Conservation (phyloP, 1,284 basidiomycete genomes). For the Microbotryum lychnidis-dioicae region DNA sequence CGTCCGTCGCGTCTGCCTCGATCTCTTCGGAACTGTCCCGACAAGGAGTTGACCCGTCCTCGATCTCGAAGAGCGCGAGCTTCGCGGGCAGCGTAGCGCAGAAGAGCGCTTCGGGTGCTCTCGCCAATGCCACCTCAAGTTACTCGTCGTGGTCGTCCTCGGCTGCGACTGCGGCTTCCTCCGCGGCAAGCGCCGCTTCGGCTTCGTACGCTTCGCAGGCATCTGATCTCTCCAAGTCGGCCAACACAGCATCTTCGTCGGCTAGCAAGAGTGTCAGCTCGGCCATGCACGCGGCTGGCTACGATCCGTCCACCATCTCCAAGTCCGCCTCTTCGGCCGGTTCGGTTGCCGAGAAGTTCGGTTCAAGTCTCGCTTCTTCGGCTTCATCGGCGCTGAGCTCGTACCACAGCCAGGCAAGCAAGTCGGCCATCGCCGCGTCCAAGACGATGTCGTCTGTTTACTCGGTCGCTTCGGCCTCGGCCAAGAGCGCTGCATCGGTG, state of each 20-base stretch:
- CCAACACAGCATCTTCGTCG: conserved; percentile 16
- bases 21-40: conserved; percentile 17
- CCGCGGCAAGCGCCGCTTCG: conserved; percentile 13
- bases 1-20: conserved; percentile 16
- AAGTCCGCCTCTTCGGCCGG: conserved; percentile 15
- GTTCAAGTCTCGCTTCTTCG: background rate
- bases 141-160: conserved; percentile 19
- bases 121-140: background rate
- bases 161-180: conserved; percentile 21
- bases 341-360: conserved; percentile 8
- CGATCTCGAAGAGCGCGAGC: conserved; percentile 13
- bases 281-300: conserved; percentile 1
- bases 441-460: background rate
- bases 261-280: conserved; percentile 14
- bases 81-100: conserved; percentile 10
- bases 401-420: background rate
- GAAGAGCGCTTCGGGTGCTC: background rate
- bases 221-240: conserved; percentile 20
- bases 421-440: background rate
- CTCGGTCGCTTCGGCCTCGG: background rate
- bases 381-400: background rate
- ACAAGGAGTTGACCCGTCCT: conserved; percentile 16
- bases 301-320: conserved; percentile 4
- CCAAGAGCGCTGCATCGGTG: background rate
- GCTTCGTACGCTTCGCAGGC: conserved; percentile 13